These are phyloP conservation scores for Ehretia macrophylla DNA, from an alignment of 257 asterid species.

Conservation along the genomic window DNA sequence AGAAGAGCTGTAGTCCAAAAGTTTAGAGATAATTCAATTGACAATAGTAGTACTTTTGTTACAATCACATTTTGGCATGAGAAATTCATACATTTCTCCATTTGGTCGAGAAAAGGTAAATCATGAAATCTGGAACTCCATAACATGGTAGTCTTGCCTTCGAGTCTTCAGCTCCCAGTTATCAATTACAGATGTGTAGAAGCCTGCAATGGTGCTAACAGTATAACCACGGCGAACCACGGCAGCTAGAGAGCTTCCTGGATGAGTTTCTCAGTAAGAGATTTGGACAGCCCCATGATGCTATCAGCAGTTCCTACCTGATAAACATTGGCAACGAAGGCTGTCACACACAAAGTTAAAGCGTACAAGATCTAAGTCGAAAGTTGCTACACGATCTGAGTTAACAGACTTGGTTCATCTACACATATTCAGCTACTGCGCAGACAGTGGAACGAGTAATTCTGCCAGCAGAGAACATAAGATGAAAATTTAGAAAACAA, in stretches of 20 bases:
- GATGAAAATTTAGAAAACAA: background rate
- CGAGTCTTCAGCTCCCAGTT: background rate
- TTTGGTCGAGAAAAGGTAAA: background rate
- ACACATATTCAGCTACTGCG: too few species aligned
- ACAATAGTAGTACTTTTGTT: too few species aligned
- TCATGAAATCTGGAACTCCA: background rate
- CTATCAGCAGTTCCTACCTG: constrained; percentile 81
- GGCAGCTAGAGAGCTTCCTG: constrained; percentile 46
- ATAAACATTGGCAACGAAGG: constrained; percentile 3
- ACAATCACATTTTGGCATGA: too few species aligned
- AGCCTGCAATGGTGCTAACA: background rate
- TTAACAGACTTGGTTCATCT: background rate
- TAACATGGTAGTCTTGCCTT: background rate
- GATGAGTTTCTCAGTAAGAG: constrained; percentile 65
- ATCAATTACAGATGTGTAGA: background rate
- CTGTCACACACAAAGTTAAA: background rate
- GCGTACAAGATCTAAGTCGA: background rate
- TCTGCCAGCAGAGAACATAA: too few species aligned
- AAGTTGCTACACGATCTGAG: background rate
- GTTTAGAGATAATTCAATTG: too few species aligned
- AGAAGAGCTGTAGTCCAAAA: too few species aligned
- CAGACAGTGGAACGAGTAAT: too few species aligned
- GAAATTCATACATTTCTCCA: too few species aligned
- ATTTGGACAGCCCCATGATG: constrained; percentile 82
- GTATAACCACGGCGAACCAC: background rate